phyloP scores from a whole-genome alignment of 495 filamentous ascomycete species.

The Geopyxis carbonaria region DNA sequence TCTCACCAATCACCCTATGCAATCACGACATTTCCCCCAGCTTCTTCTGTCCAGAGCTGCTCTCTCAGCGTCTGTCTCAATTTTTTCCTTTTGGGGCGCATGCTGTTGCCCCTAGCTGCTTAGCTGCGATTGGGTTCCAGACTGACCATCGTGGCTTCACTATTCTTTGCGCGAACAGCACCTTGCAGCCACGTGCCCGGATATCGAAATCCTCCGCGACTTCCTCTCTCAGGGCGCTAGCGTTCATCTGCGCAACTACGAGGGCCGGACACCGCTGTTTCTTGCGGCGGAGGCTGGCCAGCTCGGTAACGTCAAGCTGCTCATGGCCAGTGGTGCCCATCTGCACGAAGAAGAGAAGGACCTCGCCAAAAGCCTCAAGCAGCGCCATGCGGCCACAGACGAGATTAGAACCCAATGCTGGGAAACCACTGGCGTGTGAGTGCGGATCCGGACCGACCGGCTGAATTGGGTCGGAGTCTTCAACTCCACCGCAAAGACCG shows the following conservation, averaged over 20 bases:
- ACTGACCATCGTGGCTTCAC: neutral
- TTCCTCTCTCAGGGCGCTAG: constrained; percentile 64
- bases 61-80: constrained; percentile 5
- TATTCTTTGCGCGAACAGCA: constrained; percentile 31
- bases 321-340: constrained; percentile 55
- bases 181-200: constrained; percentile 43
- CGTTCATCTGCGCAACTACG: constrained; percentile 69
- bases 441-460: too few species aligned
- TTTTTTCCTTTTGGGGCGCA: constrained; percentile 1
- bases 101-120: constrained; percentile 5
- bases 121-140: too few species aligned
- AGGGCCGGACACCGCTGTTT: constrained; percentile 59
- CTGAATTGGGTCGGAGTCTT: too few species aligned
- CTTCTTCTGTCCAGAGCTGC: neutral
- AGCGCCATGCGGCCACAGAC: neutral
- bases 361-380: constrained; percentile 15
- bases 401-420: too few species aligned
- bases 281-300: constrained; percentile 43
- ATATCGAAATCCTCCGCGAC: constrained; percentile 46
- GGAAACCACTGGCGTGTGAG: too few species aligned
- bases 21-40: constrained; percentile 1
- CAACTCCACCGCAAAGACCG: too few species aligned
- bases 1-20: too few species aligned
- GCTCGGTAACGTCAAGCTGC: constrained; percentile 43
- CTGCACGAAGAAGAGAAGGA: constrained; percentile 34